phyloP scores from a whole-genome alignment of 352 stramenopile species.

The Blastocystis sp. region DNA sequence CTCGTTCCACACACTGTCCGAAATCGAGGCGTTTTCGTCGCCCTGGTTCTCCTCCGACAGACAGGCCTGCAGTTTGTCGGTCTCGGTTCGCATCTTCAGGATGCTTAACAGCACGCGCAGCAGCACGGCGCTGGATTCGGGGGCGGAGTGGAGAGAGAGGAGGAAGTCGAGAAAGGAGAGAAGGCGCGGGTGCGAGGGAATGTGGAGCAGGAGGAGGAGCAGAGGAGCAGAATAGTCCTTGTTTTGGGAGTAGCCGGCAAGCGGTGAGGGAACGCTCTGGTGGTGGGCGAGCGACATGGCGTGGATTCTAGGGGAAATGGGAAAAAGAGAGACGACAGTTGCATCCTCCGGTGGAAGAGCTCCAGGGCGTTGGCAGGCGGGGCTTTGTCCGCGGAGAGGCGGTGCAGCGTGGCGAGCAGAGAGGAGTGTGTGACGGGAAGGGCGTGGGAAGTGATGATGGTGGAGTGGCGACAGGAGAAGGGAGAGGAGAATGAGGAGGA shows the following conservation, averaged over 20 bases:
- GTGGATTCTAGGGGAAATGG: not conserved
- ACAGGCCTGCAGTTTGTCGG: not conserved
- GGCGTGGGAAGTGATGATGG: not conserved
- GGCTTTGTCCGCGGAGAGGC: too few relatives aligned
- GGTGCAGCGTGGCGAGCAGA: not conserved
- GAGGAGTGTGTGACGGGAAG: not conserved
- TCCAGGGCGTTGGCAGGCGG: too few relatives aligned
- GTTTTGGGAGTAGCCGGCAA: not conserved
- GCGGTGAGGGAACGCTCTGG: not conserved
- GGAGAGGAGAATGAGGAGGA: not conserved
- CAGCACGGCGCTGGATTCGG: not conserved
- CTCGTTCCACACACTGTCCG: not conserved
- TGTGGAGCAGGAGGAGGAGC: not conserved
- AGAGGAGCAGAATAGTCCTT: conserved; percentile 1
- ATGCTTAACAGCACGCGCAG: not conserved
- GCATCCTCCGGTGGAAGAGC: not conserved
- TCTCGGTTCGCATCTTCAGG: not conserved
- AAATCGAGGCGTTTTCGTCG: not conserved
- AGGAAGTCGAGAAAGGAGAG: conserved; percentile 11
- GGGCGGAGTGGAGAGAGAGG: conserved; percentile 15
- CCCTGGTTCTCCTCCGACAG: conserved; percentile 51
- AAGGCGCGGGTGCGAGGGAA: not conserved
- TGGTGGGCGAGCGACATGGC: not conserved
- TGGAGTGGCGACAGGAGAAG: not conserved
- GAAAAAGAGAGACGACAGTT: not conserved